Evolutionary conservation across 2,329 filamentous ascomycete species (phyloP), one percentile per base, ranked within the genome.

Genomic region (Neoarthrinium moseri): DNA sequence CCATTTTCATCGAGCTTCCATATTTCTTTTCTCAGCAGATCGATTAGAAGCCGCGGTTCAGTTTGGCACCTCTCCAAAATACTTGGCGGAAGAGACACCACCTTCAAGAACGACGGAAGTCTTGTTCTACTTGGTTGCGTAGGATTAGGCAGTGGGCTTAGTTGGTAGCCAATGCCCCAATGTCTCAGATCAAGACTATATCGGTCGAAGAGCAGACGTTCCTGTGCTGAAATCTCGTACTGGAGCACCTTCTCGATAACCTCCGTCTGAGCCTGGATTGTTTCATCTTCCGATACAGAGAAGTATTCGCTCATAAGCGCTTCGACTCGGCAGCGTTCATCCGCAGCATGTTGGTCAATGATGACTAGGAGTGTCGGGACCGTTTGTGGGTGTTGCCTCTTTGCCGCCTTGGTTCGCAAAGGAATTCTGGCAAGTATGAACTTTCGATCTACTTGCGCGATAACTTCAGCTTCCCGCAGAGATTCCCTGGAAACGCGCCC

Each of bases 331-430:
- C 87, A 83, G 36, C 94, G 80, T 69, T 99, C 94, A 61, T 96
- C 92, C 3, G 91, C 94, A 1, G 94, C 94, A 61, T 99, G 94
- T 59, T 99, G 94, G 59, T 99, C 94, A 5, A 96, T 77, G 30
- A 96, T 72, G 1, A 95, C 75, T 4, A 97, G 69, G 2, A 83
- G 21, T 39, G 61, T 46, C 10, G 39, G n/a, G 49, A 12, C 34
- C 24, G 5, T 30, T 24, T 5, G 32, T 21, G 35, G 35, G 6
- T 13, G 5, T 5, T 13, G 49, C 45, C 6, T 24, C 4, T 13
- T 22, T n/a, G 22, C 20, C 6, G 6, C 5, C 12, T 40, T 30
- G 18, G 18, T 58, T 12, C 62, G n/a, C 15, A 59, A 42, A 0
- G 65, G 61, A 40, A 89, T 68, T 51, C 80, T 86, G 18, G 83